Conservation (phyloP, 2,329 filamentous ascomycete species). For the Sclerotiophoma versabilis region DNA sequence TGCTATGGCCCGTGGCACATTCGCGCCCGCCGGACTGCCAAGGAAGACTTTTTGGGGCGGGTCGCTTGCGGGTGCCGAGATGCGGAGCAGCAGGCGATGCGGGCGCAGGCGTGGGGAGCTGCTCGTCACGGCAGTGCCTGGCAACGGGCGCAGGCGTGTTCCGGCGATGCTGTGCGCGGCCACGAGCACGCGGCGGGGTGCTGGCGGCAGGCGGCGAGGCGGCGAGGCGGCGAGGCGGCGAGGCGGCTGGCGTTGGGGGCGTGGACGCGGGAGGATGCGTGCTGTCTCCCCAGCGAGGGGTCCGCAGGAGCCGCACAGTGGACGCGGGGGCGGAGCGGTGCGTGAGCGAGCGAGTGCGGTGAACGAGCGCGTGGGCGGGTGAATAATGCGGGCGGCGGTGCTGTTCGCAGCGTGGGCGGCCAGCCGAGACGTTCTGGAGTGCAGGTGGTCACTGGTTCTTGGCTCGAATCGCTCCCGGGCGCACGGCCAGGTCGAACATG, state of each 20-base stretch:
- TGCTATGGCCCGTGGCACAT: conserved; percentile 31
- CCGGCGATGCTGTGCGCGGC: not conserved
- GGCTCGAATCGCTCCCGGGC: not conserved
- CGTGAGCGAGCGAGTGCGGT: conserved; percentile 7
- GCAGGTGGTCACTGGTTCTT: not conserved
- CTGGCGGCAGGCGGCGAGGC: too few species aligned
- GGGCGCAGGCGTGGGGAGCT: conserved; percentile 13
- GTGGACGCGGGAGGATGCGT: conserved; percentile 20
- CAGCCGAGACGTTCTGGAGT: conserved; percentile 5
- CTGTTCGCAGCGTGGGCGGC: conserved; percentile 6
- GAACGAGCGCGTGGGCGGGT: not conserved
- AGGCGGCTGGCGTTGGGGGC: conserved; percentile 14
- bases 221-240: too few species aligned
- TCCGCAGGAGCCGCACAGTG: conserved; percentile 5
- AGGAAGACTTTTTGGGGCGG: conserved; percentile 26
- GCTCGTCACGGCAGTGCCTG: conserved; percentile 12
- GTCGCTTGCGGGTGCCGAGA: conserved; percentile 15
- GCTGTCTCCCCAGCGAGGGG: conserved; percentile 19
- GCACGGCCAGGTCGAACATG: not conserved
- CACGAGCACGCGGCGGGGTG: conserved; percentile 11
- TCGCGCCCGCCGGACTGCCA: conserved; percentile 26
- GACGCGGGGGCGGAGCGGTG: not conserved
- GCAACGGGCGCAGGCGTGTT: not conserved
- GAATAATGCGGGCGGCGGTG: not conserved
- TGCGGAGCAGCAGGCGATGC: conserved; percentile 20